Percentiles rank a stretch among this genome's conserved stretches.
phyloP scores from a whole-genome alignment of 1,284 basidiomycete species.

The Moniliophthora roreri region DNA sequence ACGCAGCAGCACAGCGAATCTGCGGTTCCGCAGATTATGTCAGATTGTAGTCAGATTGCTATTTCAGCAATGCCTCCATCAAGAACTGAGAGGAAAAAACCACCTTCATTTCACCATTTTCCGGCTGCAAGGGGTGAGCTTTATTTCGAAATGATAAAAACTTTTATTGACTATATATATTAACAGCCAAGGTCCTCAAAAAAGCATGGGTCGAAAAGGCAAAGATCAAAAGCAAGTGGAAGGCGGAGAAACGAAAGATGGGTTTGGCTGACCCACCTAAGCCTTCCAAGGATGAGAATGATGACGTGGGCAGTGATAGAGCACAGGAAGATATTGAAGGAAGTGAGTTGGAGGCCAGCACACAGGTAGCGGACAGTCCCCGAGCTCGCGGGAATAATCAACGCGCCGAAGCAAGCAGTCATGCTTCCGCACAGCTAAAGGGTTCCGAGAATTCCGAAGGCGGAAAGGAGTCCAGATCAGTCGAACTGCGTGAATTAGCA shows the following conservation, averaged over 20 bases:
- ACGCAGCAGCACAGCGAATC: not conserved
- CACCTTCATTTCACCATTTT: conserved; percentile 70
- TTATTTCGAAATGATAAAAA: not conserved
- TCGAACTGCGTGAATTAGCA: conserved; percentile 57
- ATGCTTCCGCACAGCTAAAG: too few relatives aligned
- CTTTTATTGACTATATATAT: conserved; percentile 8
- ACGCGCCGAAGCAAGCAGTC: too few relatives aligned
- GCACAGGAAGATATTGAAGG: conserved; percentile 19
- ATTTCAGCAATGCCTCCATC: conserved; percentile 13
- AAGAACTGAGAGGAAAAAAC: conserved; percentile 49
- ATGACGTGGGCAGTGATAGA: conserved; percentile 22
- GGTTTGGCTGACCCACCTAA: conserved; percentile 26
- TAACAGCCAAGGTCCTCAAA: conserved; percentile 69
- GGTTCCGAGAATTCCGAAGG: not conserved
- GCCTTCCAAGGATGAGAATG: conserved; percentile 17
- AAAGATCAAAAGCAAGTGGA: conserved; percentile 79
- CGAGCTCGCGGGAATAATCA: too few relatives aligned
- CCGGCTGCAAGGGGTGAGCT: conserved; percentile 61
- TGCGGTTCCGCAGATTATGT: not conserved
- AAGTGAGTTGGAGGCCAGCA: not conserved
- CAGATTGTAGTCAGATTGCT: not conserved
- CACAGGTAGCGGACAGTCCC: too few relatives aligned
- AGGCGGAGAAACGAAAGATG: conserved; percentile 67
- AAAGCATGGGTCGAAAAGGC: conserved; percentile 69
- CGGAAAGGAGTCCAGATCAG: conserved; percentile 9